Percentiles rank a stretch among this genome's conserved stretches.
These are phyloP conservation scores for Trametes hirsuta DNA, from an alignment of 1,284 basidiomycete species.

Conservation along the genomic window DNA sequence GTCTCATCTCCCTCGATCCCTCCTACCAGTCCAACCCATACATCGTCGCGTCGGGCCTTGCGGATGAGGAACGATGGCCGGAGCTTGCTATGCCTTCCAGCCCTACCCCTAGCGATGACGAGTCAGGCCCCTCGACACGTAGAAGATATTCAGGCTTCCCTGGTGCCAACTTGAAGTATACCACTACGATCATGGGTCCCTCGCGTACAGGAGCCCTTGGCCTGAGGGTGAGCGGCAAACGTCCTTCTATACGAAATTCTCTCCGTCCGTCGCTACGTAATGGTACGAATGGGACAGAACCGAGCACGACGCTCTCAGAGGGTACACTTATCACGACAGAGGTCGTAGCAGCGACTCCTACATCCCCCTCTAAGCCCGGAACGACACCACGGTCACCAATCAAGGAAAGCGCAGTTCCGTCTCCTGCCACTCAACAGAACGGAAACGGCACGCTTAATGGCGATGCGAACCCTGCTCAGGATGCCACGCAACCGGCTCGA, in stretches of 20 bases:
- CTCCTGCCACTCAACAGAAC: constrained; percentile 13
- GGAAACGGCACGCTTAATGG: constrained; percentile 12
- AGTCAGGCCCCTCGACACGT: constrained; percentile 44
- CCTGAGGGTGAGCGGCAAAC: constrained; percentile 37
- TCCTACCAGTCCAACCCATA: constrained; percentile 80
- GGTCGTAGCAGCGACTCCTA: constrained; percentile 27
- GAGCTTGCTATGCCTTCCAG: constrained; percentile 73
- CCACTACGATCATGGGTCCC: constrained; percentile 77
- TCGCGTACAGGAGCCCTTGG: constrained; percentile 37
- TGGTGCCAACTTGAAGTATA: constrained; percentile 75
- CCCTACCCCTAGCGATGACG: constrained; percentile 72
- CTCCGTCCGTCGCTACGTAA: constrained; percentile 38
- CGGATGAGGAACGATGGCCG: constrained; percentile 82
- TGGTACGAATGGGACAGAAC: constrained; percentile 22
- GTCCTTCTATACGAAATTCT: constrained; percentile 43
- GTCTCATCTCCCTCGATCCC: constrained; percentile 78
- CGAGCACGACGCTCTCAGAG: constrained; percentile 13
- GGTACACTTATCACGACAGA: constrained; percentile 26
- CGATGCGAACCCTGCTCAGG: not conserved
- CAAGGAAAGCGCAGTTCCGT: constrained; percentile 10
- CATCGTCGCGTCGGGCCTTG: constrained; percentile 75
- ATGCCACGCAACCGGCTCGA: not conserved
- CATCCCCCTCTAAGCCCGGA: constrained; percentile 23
- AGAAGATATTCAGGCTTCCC: constrained; percentile 52
- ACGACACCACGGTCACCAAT: constrained; percentile 18